These are phyloP conservation scores for Kitagawia praeruptora DNA, from an alignment of 129 eudicot genomes.

Conservation along the genomic window DNA sequence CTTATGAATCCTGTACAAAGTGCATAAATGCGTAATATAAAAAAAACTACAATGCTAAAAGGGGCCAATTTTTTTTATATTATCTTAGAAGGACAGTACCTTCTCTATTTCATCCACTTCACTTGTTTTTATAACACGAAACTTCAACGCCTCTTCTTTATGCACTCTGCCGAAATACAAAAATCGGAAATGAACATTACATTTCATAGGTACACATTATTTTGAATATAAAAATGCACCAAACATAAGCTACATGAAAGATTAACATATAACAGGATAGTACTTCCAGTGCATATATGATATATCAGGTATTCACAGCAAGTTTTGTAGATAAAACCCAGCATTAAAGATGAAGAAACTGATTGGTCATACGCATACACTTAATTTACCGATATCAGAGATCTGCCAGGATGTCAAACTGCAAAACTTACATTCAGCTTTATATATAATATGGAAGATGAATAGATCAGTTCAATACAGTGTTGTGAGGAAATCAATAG, in stretches of 20 bases:
- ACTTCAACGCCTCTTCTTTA: conserved; percentile 92
- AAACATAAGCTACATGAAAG: neutral
- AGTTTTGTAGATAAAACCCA: neutral
- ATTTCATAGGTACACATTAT: neutral
- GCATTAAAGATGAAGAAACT: neutral
- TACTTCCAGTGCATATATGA: neutral
- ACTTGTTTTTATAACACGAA: conserved; percentile 72
- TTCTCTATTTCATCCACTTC: conserved; percentile 91
- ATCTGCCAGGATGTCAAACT: neutral
- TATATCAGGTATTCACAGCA: neutral
- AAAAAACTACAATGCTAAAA: neutral
- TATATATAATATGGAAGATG: neutral
- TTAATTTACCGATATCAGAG: neutral
- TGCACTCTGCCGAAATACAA: conserved; percentile 48
- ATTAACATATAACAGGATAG: neutral
- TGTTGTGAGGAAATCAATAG: neutral
- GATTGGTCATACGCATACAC: neutral
- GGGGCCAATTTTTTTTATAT: neutral
- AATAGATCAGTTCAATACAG: neutral
- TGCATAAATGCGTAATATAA: neutral
- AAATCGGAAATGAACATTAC: neutral
- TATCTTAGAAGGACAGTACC: conserved; percentile 29
- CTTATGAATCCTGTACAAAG: neutral
- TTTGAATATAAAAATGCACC: neutral
- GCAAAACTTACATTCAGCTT: neutral